Evolutionary conservation across 306 rosid species (phyloP), one percentile per base, ranked within the genome.

Genomic region (Elaeagnus macrophylla): DNA sequence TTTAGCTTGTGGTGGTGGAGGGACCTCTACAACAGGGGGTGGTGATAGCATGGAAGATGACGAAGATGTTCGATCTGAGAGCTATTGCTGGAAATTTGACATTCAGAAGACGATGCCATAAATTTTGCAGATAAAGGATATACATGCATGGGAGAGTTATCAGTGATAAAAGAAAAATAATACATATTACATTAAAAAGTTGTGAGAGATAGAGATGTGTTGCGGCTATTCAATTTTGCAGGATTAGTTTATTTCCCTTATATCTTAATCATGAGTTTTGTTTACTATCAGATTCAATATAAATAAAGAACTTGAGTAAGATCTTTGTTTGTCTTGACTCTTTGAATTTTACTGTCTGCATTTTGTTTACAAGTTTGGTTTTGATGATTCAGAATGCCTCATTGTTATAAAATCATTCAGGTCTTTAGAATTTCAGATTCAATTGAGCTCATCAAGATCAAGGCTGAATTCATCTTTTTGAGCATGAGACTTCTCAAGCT

Each of bases 61-160:
- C 9, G 94, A 79, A 17, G 97, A 83, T 71, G 87, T 65, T 68
- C 84, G 77, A 71, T 91, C 93, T 0, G 96, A 87, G 77, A 75
- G 81, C 66, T 75, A 72, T 74, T 71, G 87, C 77, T 86, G 96
- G 89, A 86, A 80, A 67, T 67, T 76, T 62, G 80, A 71, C 57
- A 54, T 55, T 64, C 74, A 72, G 39, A 80, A 67, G 67, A 69
- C 67, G 79, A 67, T 87, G 55, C 83, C 84, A 78, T 75, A 81
- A 83, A 75, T 83, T 83, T 85, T 85, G 94, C 93, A 75, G 95
- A 89, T 81, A 81, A 68, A 37, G 65, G 32, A 39, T 35, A 60
- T 43, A 61, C 67, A 73, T 66, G 71, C 79, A 73, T 61, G 78
- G 81, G 82, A 71, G 83, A 87, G 73, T 85, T 72, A 66, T 45